Conservation (phyloP, 192 early-diverging fungal genomes). For the Coemansia sp. region DNA sequence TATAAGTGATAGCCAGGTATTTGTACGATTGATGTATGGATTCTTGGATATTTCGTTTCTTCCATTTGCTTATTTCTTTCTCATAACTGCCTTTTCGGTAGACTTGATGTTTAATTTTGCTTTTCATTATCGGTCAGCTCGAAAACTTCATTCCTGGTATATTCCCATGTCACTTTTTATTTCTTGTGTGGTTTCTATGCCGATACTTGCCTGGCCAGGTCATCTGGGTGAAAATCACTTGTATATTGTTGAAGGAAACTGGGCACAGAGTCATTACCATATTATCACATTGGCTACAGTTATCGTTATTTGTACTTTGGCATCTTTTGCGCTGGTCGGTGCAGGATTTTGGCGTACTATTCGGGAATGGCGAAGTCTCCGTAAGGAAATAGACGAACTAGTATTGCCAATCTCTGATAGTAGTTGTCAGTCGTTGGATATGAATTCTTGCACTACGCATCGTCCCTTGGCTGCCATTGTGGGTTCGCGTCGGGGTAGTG, state of each 20-base stretch:
- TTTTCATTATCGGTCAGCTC: slow-evolving; percentile 39
- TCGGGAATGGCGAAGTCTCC: slow-evolving; percentile 47
- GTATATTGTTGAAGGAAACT: slow-evolving; percentile 48
- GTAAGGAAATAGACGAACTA: slow-evolving; percentile 40
- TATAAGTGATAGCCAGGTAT: slow-evolving; percentile 31
- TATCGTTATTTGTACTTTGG: slow-evolving; percentile 46
- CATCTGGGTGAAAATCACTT: slow-evolving; percentile 37
- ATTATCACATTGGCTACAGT: slow-evolving; percentile 47
- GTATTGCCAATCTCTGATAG: slow-evolving; percentile 46
- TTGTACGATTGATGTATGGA: slow-evolving; percentile 49
- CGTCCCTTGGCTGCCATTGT: not conserved
- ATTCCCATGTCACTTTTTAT: slow-evolving; percentile 35
- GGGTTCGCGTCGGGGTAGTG: slow-evolving; percentile 7
- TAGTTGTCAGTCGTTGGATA: slow-evolving; percentile 17
- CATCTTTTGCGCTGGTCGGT: slow-evolving; percentile 45
- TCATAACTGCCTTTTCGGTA: slow-evolving; percentile 50
- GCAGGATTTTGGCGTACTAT: slow-evolving; percentile 51
- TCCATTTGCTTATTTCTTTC: slow-evolving; percentile 49
- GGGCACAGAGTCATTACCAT: slow-evolving; percentile 47
- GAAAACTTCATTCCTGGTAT: slow-evolving; percentile 38
- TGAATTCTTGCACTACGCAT: not conserved
- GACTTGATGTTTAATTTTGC: slow-evolving; percentile 52
- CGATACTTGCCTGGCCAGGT: slow-evolving; percentile 45
- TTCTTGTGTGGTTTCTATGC: slow-evolving; percentile 32
- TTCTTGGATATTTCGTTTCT: slow-evolving; percentile 51